Conservation (phyloP, 2,329 filamentous ascomycete genomes). For the Aspergillus proliferans region DNA sequence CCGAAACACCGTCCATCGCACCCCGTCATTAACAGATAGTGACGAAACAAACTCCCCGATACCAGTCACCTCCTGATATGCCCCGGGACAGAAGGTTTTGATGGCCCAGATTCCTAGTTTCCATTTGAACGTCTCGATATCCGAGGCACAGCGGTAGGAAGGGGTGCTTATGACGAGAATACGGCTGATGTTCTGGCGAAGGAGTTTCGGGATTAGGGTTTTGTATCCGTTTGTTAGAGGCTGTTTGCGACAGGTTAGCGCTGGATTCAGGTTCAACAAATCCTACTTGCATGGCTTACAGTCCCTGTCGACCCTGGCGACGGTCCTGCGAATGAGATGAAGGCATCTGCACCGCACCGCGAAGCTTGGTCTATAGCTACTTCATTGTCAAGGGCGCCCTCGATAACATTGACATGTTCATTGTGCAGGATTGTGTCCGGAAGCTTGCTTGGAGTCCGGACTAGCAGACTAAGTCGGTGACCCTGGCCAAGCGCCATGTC, state of each 20-base stretch:
- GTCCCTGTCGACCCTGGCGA: not conserved
- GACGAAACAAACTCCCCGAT: slow-evolving; percentile 4
- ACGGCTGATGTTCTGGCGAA: slow-evolving; percentile 1
- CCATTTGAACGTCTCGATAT: slow-evolving; percentile 4
- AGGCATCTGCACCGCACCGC: slow-evolving; percentile 1
- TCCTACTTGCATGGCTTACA: not conserved
- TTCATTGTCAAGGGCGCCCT: slow-evolving; percentile 5
- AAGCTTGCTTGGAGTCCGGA: slow-evolving; percentile 5
- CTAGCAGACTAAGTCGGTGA: slow-evolving; percentile 5
- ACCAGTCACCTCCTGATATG: slow-evolving; percentile 3
- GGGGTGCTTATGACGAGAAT: slow-evolving; percentile 6
- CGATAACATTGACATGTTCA: slow-evolving; percentile 1
- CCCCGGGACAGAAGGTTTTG: not conserved
- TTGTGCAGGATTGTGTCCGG: slow-evolving; percentile 1
- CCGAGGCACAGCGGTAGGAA: slow-evolving; percentile 2
- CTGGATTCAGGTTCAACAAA: too few relatives aligned
- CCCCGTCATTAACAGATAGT: not conserved
- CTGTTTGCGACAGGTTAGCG: not conserved
- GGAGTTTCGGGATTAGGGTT: slow-evolving; percentile 3
- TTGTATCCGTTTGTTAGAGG: slow-evolving; percentile 5
- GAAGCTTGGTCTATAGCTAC: slow-evolving; percentile 1
- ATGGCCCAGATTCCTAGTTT: slow-evolving; percentile 3
- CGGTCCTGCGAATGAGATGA: slow-evolving; percentile 10
- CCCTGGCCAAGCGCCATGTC: slow-evolving; percentile 3
- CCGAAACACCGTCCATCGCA: slow-evolving; percentile 4